Conservation (phyloP, 768 basidiomycete species). For the Mycena vitilis region DNA sequence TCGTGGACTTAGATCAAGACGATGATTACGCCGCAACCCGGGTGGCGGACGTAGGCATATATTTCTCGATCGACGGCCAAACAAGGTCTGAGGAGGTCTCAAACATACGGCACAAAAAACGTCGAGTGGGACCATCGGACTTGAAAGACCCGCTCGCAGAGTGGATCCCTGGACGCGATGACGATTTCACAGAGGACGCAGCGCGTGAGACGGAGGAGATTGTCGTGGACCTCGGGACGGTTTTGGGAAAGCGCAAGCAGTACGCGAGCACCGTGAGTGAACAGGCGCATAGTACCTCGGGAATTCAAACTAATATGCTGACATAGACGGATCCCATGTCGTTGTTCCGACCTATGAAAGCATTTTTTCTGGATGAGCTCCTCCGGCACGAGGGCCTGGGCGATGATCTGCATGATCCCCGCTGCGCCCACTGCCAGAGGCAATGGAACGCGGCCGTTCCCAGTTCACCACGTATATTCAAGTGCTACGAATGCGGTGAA, state of each 20-base stretch:
- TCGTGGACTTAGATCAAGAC: too few species aligned
- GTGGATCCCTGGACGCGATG: background rate
- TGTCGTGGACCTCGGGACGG: background rate
- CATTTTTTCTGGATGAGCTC: slow-evolving; percentile 11
- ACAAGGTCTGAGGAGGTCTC: background rate
- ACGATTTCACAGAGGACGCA: background rate
- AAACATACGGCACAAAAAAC: slow-evolving; percentile 2
- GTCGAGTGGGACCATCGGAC: background rate
- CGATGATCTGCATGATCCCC: background rate
- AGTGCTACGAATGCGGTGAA: slow-evolving; percentile 17
- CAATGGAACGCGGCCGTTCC: too few species aligned
- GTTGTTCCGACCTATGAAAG: background rate
- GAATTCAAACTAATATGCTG: too few species aligned
- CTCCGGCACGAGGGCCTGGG: slow-evolving; percentile 18
- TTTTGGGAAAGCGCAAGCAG: slow-evolving; percentile 8
- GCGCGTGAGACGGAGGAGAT: background rate
- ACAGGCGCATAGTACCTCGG: too few species aligned
- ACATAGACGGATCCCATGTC: slow-evolving; percentile 10
- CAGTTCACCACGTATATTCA: background rate
- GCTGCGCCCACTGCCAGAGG: slow-evolving; percentile 3
- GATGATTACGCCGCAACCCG: too few species aligned
- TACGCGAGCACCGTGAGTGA: slow-evolving; percentile 4
- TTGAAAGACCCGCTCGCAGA: background rate
- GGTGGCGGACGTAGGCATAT: background rate
- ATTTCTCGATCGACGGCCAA: background rate